These are phyloP conservation scores for Ophiorrhiza pumila DNA, from an alignment of 257 asterid genomes.

Conservation along the genomic window DNA sequence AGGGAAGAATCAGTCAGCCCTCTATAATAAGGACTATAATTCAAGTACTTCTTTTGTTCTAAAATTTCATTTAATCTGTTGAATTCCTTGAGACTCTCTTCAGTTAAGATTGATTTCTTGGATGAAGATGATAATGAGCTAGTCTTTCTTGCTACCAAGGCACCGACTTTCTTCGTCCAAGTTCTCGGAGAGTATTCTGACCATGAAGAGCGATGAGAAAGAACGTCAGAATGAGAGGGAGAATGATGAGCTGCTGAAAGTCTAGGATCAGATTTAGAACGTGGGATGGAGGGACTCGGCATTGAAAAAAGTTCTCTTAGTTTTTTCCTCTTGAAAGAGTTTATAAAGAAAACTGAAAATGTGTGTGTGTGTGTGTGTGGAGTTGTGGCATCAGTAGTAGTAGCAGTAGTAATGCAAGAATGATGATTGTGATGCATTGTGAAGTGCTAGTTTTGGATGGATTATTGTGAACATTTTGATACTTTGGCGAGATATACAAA, in stretches of 20 bases:
- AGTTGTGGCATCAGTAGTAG: no score
- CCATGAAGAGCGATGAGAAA: constrained; percentile 29
- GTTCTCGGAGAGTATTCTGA: constrained; percentile 44
- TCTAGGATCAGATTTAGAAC: constrained; percentile 52
- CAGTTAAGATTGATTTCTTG: constrained; percentile 34
- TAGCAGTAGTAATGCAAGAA: no score
- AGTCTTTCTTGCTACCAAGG: constrained; percentile 25
- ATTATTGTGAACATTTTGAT: not conserved
- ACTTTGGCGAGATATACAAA: not conserved
- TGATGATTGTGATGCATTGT: not conserved
- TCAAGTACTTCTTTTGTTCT: constrained; percentile 32
- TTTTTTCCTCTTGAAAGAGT: not conserved
- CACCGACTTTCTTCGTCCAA: constrained; percentile 38
- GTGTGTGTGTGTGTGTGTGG: not conserved
- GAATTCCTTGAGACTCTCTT: constrained; percentile 44
- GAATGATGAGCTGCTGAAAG: constrained; percentile 34
- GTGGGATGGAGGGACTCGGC: constrained; percentile 56
- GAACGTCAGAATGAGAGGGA: constrained; percentile 30
- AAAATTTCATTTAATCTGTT: constrained; percentile 35
- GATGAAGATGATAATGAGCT: constrained; percentile 16
- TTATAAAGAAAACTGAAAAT: not conserved
- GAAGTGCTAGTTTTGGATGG: not conserved
- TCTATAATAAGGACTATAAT: constrained; percentile 67
- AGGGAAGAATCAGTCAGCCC: constrained; percentile 58
- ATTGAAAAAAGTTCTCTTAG: constrained; percentile 22